These are phyloP conservation scores for Solanum okadae DNA, from an alignment of 257 asterid species.

Conservation along the genomic window DNA sequence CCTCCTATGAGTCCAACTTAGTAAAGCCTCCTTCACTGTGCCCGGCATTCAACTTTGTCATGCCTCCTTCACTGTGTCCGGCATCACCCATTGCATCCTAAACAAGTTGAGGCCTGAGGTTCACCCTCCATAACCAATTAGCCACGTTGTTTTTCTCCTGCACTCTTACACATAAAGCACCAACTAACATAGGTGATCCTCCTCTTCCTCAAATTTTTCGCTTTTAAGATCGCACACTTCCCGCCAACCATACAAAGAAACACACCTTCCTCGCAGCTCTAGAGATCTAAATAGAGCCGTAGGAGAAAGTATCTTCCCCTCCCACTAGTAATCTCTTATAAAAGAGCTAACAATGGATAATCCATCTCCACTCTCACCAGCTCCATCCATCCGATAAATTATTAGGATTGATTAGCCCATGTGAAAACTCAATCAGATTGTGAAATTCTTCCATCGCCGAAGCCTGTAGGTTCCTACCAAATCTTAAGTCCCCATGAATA, in stretches of 20 bases:
- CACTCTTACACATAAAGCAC: neutral
- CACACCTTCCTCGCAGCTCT: neutral
- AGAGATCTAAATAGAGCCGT: neutral
- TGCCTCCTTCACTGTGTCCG: neutral
- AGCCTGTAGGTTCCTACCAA: too few relatives aligned
- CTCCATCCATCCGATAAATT: too few relatives aligned
- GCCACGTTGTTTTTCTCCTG: neutral
- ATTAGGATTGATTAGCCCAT: too few relatives aligned
- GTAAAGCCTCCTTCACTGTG: neutral
- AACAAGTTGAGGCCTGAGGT: neutral
- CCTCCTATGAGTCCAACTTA: neutral
- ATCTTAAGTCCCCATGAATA: too few relatives aligned
- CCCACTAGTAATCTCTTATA: too few relatives aligned
- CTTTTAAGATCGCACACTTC: neutral
- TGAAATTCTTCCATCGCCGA: too few relatives aligned
- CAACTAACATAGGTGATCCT: neutral
- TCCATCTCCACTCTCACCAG: too few relatives aligned
- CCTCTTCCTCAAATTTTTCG: neutral
- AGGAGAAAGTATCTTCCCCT: neutral
- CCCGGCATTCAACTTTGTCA: neutral
- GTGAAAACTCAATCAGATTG: too few relatives aligned
- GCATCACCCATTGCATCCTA: neutral
- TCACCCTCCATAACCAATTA: neutral
- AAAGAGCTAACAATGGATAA: too few relatives aligned
- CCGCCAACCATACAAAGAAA: neutral